phyloP scores from a whole-genome alignment of 2,329 filamentous ascomycete species.

The Nannizziopsis barbatae region DNA sequence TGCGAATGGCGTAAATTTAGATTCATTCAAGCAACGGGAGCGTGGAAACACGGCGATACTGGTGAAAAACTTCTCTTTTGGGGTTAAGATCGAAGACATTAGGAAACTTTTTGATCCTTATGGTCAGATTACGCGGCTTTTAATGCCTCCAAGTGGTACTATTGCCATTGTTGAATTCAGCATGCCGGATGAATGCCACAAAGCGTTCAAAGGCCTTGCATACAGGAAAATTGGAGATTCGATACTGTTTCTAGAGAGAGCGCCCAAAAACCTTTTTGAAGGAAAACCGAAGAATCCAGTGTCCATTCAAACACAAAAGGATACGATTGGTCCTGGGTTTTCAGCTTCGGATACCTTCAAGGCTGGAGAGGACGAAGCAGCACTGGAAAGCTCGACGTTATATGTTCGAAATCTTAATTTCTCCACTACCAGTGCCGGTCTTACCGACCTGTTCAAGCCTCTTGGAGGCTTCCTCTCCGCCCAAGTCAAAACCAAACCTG shows the following conservation, averaged over 20 bases:
- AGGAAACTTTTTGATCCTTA: conserved; percentile 73
- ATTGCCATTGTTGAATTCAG: conserved; percentile 88
- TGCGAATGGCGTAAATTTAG: conserved; percentile 77
- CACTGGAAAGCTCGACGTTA: conserved; percentile 60
- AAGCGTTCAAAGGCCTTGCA: conserved; percentile 72
- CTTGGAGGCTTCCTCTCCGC: conserved; percentile 83
- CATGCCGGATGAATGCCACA: conserved; percentile 64
- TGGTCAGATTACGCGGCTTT: conserved; percentile 65
- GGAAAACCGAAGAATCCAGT: conserved; percentile 25
- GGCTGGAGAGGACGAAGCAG: conserved; percentile 27
- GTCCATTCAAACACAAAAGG: conserved; percentile 22
- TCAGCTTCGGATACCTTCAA: conserved; percentile 33
- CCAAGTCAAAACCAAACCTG: conserved; percentile 81
- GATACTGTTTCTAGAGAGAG: conserved; percentile 86
- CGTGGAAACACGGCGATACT: conserved; percentile 79
- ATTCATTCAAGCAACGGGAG: conserved; percentile 76
- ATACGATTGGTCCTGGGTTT: conserved; percentile 29
- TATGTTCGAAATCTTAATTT: conserved; percentile 95
- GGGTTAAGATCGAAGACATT: conserved; percentile 67
- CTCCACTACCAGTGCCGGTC: conserved; percentile 62
- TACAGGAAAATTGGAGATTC: conserved; percentile 88
- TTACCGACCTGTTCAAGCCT: conserved; percentile 66
- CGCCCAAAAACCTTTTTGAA: conserved; percentile 67
- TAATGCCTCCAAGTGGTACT: conserved; percentile 87
- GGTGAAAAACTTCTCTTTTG: conserved; percentile 88